These are phyloP conservation scores for Populus nigra DNA, from an alignment of 345 rosid genomes.

Conservation along the genomic window DNA sequence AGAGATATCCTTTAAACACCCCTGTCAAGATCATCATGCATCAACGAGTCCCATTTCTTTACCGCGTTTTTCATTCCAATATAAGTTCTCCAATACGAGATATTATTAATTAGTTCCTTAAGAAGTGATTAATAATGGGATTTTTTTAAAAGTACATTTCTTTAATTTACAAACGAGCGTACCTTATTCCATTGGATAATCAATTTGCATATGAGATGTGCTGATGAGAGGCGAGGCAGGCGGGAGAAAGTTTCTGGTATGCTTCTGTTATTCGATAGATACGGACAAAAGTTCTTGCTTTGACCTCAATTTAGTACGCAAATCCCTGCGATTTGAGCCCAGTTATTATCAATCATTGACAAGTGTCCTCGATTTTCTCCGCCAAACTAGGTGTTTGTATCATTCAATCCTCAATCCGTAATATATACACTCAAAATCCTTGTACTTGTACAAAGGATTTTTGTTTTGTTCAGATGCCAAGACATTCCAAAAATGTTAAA, in stretches of 20 bases:
- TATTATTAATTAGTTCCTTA: background rate
- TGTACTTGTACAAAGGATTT: background rate
- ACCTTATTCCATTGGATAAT: background rate
- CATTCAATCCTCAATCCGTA: slow-evolving; percentile 3
- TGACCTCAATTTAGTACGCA: slow-evolving; percentile 21
- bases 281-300: slow-evolving; percentile 22
- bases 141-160: background rate
- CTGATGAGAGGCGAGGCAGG: slow-evolving; percentile 7
- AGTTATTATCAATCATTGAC: slow-evolving; percentile 4
- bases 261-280: background rate
- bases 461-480: background rate
- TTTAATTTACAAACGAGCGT: background rate
- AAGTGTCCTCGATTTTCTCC: slow-evolving; percentile 20
- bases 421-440: background rate
- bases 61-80: background rate
- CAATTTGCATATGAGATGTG: background rate
- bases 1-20: slow-evolving; percentile 24
- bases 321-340: slow-evolving; percentile 10
- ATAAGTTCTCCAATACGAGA: background rate
- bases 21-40: slow-evolving; percentile 15
- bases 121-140: slow-evolving; percentile 1
- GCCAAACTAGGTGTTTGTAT: slow-evolving; percentile 9
- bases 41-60: background rate
- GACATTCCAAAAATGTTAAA: background rate
- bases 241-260: slow-evolving; percentile 12